A percentile compares a stretch with the other conserved stretches of the same genome.
Conservation (phyloP, 306 rosid genomes). For the Vigna reflexopilosa region DNA sequence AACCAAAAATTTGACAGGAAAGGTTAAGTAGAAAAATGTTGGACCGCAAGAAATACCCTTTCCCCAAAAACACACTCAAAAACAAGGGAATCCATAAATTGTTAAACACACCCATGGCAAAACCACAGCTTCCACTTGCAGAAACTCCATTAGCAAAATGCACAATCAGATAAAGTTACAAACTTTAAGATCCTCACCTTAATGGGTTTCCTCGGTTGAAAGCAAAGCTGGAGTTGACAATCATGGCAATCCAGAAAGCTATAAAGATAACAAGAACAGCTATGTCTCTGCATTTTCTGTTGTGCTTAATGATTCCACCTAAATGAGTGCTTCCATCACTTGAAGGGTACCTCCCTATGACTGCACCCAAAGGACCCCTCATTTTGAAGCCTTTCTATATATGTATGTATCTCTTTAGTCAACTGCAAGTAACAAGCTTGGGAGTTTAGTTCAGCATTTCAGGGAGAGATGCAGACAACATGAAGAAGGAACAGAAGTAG, state of each 20-base stretch:
- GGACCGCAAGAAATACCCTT: conserved; percentile 22
- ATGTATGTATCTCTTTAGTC: not conserved
- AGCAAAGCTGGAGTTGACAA: conserved; percentile 99
- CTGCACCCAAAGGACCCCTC: conserved; percentile 96
- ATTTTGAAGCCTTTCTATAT: conserved; percentile 47
- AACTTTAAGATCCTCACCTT: conserved; percentile 60
- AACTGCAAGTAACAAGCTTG: conserved; percentile 26
- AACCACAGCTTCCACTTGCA: conserved; percentile 35
- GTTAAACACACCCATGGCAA: conserved; percentile 20
- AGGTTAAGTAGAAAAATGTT: conserved; percentile 27
- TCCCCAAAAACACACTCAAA: not conserved
- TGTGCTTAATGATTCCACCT: conserved; percentile 84
- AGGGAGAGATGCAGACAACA: conserved; percentile 9
- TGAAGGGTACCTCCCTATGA: conserved; percentile 81
- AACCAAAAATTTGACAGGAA: not conserved
- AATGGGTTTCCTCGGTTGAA: conserved; percentile 90
- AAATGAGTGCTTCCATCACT: conserved; percentile 78
- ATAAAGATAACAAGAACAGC: conserved; percentile 70
- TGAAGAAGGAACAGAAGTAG: conserved; percentile 42
- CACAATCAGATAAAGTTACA: conserved; percentile 41
- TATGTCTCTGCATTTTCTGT: conserved; percentile 89
- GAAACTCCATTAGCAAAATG: conserved; percentile 34
- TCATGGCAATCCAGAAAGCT: conserved; percentile 95
- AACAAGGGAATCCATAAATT: conserved; percentile 28
- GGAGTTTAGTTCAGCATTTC: conserved; percentile 42